Conservation (phyloP, 2,329 filamentous ascomycete species). For the Colletotrichum noveboracense region DNA sequence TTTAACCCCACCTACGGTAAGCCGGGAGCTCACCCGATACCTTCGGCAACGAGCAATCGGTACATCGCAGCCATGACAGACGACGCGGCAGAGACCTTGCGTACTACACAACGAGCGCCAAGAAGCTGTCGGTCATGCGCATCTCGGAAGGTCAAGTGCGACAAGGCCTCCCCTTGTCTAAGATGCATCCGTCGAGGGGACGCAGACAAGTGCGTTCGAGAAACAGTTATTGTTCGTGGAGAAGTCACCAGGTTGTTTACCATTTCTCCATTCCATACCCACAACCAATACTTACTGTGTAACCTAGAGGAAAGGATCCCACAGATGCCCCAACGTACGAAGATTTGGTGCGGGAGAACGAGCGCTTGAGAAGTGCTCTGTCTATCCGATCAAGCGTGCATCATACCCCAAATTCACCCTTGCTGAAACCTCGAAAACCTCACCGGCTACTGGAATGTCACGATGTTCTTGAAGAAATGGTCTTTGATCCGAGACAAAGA, state of each 20-base stretch:
- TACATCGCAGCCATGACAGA: not conserved
- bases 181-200: conserved; percentile 27
- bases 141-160: conserved; percentile 28
- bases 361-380: not conserved
- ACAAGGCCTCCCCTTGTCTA: conserved; percentile 28
- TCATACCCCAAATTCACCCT: not conserved
- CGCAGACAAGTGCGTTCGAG: conserved; percentile 6
- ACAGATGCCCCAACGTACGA: not conserved
- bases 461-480: not conserved
- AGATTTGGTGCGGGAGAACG: not conserved
- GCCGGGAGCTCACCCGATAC: not conserved
- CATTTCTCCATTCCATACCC: not conserved
- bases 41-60: not conserved
- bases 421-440: not conserved
- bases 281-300: not conserved
- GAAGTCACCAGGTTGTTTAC: conserved; percentile 1
- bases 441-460: not conserved
- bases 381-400: not conserved
- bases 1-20: not conserved
- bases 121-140: conserved; percentile 27
- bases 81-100: not conserved
- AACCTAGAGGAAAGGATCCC: not conserved
- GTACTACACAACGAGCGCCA: conserved; percentile 27
- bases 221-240: conserved; percentile 10
- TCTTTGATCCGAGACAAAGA: not conserved